Conservation (phyloP, 2,329 filamentous ascomycete species). For the Curvularia hawaiiensis region DNA sequence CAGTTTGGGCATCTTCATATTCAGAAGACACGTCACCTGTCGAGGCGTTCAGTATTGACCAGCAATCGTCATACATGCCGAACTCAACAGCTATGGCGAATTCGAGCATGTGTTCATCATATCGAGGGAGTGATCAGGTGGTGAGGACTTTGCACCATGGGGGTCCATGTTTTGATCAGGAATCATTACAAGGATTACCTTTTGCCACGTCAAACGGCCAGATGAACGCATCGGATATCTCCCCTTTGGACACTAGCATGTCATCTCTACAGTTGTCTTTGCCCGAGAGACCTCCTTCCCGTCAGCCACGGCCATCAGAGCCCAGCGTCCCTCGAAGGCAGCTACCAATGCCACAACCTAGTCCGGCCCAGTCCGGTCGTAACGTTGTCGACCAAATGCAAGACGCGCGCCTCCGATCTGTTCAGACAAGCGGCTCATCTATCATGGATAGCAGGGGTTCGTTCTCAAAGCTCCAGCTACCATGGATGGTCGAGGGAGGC, state of each 20-base stretch:
- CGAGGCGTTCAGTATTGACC: slow-evolving; percentile 34
- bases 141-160: slow-evolving; percentile 19
- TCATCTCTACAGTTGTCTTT: slow-evolving; percentile 35
- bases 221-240: slow-evolving; percentile 26
- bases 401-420: slow-evolving; percentile 37
- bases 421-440: slow-evolving; percentile 25
- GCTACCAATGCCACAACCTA: slow-evolving; percentile 42
- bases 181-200: slow-evolving; percentile 26
- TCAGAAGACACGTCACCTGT: slow-evolving; percentile 38
- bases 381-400: slow-evolving; percentile 41
- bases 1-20: slow-evolving; percentile 33
- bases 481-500: slow-evolving; percentile 26
- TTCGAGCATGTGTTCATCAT: slow-evolving; percentile 22
- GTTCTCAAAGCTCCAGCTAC: slow-evolving; percentile 28
- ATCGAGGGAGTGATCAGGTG: slow-evolving; percentile 27
- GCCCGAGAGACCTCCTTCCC: slow-evolving; percentile 31
- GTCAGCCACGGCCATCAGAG: slow-evolving; percentile 21
- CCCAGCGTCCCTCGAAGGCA: slow-evolving; percentile 31
- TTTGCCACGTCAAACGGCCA: slow-evolving; percentile 23
- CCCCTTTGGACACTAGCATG: slow-evolving; percentile 36
- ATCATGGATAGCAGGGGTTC: slow-evolving; percentile 12
- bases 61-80: slow-evolving; percentile 26
- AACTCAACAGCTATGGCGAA: slow-evolving; percentile 18
- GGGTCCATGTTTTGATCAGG: slow-evolving; percentile 30
- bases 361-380: slow-evolving; percentile 28